Base-by-base conservation (phyloP, 257 asterid species). In the Nicotiana undulata region DNA sequence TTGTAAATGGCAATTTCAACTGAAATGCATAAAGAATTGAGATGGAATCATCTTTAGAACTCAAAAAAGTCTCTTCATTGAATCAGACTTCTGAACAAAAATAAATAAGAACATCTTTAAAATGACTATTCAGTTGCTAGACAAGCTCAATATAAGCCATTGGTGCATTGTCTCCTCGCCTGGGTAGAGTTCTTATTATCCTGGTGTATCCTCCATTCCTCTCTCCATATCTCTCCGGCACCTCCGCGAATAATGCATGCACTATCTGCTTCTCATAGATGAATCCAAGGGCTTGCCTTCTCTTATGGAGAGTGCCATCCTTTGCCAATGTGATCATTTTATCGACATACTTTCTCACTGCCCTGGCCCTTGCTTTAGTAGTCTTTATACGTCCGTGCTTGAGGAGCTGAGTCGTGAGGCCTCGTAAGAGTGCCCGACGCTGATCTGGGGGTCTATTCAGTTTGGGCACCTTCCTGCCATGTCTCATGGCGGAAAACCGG, bases 361-460 rank as follows among this genome's bases (percentile, higher is more conserved):
- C 98, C 82, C 97, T 93, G 16, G 99, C 99, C 81, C 99, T 86
- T 24, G 98, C 97, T 82, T 95, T 88, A 3, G 98, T 96, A 68
- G 99, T 96, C 89, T 91, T 94, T 74, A 94, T 94, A 53, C 98
- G 98, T 3, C 98, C 99, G 40, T 90, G 90, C 83, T 94, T 96
- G 29, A 94, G 92, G n/a, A 96, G 97, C 81, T 96, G 99, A 77
- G 98, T 94, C 4, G 98, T 94, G 44, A 96, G 88, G 65, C 94
- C 92, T 5, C 99, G 91, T 78, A 96, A 65, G 40, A 96, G 98
- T 49, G 99, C 99, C 64, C 89, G 86, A 2, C 98, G 91, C 83
- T 96, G 99, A 79, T 96, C 98, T 4, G 98, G 98, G 29, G 98
- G 99, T 58, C 98, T 65, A 85, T 96, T 96, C n/a, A 96, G 98